phyloP scores from a whole-genome alignment of 2,329 filamentous ascomycete species.

The Plectosphaerella cucumerina region DNA sequence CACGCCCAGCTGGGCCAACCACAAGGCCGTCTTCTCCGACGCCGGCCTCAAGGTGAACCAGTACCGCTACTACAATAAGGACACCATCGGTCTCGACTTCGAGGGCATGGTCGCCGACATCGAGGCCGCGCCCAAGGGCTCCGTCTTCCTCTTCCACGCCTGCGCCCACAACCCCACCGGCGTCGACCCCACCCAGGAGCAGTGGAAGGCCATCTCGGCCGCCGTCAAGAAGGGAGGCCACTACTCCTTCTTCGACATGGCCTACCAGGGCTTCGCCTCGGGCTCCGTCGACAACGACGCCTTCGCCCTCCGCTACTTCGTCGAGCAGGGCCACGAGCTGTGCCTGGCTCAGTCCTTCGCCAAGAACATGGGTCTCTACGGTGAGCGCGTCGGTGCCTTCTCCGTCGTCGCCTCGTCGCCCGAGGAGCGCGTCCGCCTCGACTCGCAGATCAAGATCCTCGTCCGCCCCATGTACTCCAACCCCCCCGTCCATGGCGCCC shows the following conservation, averaged over 20 bases:
- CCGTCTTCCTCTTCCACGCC: constrained; percentile 90
- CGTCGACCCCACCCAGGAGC: constrained; percentile 85
- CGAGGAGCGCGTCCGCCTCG: constrained; percentile 92
- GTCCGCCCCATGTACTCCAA: constrained; percentile 97
- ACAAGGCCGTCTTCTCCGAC: constrained; percentile 93
- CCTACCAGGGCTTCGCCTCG: constrained; percentile 96
- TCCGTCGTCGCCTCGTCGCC: constrained; percentile 80
- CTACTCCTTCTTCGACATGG: constrained; percentile 99
- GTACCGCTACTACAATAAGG: constrained; percentile 99
- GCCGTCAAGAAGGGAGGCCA: constrained; percentile 83
- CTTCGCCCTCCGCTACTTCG: constrained; percentile 89
- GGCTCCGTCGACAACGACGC: constrained; percentile 90
- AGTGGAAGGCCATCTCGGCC: constrained; percentile 88
- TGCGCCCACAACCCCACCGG: constrained; percentile 98
- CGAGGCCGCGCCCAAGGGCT: constrained; percentile 80
- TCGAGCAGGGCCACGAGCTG: constrained; percentile 85
- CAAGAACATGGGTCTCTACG: constrained; percentile 99
- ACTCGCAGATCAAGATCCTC: constrained; percentile 97
- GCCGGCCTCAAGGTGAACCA: constrained; percentile 86
- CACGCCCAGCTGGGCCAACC: constrained; percentile 95
- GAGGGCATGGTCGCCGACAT: constrained; percentile 89
- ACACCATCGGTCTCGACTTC: constrained; percentile 97
- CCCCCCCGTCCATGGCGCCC: constrained; percentile 93
- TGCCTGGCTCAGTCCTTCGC: constrained; percentile 91
- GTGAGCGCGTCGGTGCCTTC: constrained; percentile 96